A percentile compares a stretch with the other conserved stretches of the same genome.
Evolutionary conservation across 768 basidiomycete species (phyloP).

Genomic region (Tulasnella sp.): DNA sequence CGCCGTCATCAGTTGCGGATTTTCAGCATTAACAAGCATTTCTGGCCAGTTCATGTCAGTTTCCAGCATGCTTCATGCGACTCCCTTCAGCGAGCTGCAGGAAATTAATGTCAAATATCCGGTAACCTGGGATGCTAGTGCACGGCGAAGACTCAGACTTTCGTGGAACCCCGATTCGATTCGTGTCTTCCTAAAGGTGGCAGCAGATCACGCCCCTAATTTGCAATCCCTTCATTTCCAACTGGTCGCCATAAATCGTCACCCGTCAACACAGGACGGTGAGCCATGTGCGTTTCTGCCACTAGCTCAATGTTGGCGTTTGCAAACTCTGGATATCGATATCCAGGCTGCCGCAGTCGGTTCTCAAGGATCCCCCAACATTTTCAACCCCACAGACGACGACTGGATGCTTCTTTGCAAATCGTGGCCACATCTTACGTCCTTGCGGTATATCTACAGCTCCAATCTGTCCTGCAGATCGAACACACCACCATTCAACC

Average conservation of each 20-base stretch:
- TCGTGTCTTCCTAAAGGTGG: not conserved
- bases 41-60: not conserved
- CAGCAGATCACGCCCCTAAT: not conserved
- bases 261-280: not conserved
- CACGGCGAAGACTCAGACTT: not conserved
- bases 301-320: not conserved
- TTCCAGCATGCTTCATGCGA: not conserved
- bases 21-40: not conserved
- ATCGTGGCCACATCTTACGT: not conserved
- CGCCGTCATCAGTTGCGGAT: not conserved
- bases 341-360: not conserved
- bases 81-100: not conserved
- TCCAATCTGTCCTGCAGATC: not conserved
- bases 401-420: not conserved
- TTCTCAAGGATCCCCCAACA: not conserved
- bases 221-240: not conserved
- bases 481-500: not conserved
- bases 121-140: not conserved
- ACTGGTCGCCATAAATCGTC: not conserved
- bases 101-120: not conserved
- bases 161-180: not conserved
- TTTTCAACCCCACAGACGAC: slow-evolving; percentile 3
- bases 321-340: not conserved
- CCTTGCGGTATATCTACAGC: not conserved
- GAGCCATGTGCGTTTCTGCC: not conserved